Conservation (phyloP, 148 eudicot species). For the Euryodendron excelsum region DNA sequence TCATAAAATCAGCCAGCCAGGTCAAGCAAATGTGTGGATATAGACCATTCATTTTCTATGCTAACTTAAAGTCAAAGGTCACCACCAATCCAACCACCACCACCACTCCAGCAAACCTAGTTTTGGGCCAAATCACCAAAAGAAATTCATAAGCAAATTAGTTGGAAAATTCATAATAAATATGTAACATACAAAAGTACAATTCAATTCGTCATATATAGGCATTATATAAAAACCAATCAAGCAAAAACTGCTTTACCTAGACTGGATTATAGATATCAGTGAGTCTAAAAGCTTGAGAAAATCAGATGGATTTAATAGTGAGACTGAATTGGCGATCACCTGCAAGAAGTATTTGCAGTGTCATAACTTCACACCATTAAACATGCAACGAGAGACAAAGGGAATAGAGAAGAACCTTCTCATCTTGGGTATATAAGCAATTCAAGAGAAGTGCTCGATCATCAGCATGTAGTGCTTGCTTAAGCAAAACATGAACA, state of each 20-base stretch:
- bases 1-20: no score
- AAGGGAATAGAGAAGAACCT: conserved; percentile 36
- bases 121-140: background rate
- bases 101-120: background rate
- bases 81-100: background rate
- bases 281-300: conserved; percentile 79
- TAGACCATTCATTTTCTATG: no score
- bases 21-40: background rate
- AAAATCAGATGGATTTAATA: conserved; percentile 63
- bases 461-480: conserved; percentile 91
- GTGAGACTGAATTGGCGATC: conserved; percentile 66
- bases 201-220: background rate
- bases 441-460: conserved; percentile 72
- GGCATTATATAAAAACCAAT: background rate
- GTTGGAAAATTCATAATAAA: background rate
- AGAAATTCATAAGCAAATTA: background rate
- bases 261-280: conserved; percentile 61
- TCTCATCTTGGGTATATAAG: conserved; percentile 77
- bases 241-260: conserved; percentile 37
- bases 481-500: conserved; percentile 78
- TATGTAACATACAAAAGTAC: background rate
- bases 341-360: conserved; percentile 49
- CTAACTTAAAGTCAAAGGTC: background rate
- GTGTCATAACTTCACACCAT: background rate
- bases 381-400: background rate